Evolutionary conservation across 257 asterid genomes (phyloP), one percentile per base, ranked within the genome.

Genomic region (Solanum pimpinellifolium): DNA sequence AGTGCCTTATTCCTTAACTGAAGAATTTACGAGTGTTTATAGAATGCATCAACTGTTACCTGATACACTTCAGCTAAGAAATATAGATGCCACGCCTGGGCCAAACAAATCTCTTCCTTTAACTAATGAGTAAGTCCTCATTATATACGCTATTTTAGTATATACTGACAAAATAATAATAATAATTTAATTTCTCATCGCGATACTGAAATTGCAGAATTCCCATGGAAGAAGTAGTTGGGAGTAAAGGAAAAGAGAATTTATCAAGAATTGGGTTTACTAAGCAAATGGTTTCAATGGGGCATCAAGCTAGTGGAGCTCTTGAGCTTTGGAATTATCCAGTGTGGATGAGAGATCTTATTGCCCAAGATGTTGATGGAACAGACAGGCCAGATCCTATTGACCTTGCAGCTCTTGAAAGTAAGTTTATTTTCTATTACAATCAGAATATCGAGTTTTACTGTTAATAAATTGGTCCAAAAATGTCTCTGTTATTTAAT

Each of bases 241-340:
- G 95, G 20, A 4, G 39, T n/a, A 37, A 86, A 37, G 94, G 96
- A 70, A 69, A 86, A 49, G 82, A 90, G 14, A 62, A 85, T n/a
- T 47, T 93, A 25, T 83, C 92, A 4, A 88, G 44, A 84, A 90
- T 94, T 14, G 96, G 98, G 12, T 92, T 94, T 14, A 82, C 91
- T 12, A 88, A 66, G 83, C 95, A 88, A 77, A 92, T 94, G 91
- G 98, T 93, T 52, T 93, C 98, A 1, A 93, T 94, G 96, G 96
- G 96, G 4, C 98, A 93, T 83, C 98, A 94, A 89, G 88, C 98
- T 0, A 88, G 95, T 66, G 98, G 95, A 69, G 95, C 96, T 3
- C 94, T 94, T 11, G 92, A 92, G 85, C 98, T 93, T 0, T 92
- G 93, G 93, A 94, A 92, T 12, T 93, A 94, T 88, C 98, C 98